phyloP scores from a whole-genome alignment of 768 basidiomycete species.

The Termitomyces sp. region DNA sequence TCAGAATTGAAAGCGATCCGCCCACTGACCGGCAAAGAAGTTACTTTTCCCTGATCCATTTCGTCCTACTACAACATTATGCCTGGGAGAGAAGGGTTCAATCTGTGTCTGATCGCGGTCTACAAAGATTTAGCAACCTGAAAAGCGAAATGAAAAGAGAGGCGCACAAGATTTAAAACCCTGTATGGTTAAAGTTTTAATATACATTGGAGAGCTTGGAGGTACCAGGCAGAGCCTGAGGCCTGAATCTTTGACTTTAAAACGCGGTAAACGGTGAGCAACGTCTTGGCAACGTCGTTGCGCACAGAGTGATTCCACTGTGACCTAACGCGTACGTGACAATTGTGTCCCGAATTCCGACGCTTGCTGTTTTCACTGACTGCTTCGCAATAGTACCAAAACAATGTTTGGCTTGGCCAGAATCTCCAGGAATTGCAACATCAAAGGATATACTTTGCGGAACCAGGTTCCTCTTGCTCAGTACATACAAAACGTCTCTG shows the following conservation, averaged over 20 bases:
- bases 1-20: background rate
- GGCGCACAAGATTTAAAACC: conserved; percentile 97
- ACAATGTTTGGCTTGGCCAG: conserved; percentile 2
- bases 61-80: conserved; percentile 95
- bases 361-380: background rate
- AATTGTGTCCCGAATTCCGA: background rate
- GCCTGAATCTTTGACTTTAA: background rate
- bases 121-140: conserved; percentile 20
- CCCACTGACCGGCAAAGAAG: conserved; percentile 85
- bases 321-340: conserved; percentile 14
- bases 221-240: background rate
- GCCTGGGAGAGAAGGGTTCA: conserved; percentile 88
- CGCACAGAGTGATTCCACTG: background rate
- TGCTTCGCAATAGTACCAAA: background rate
- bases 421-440: background rate
- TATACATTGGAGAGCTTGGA: conserved; percentile 46
- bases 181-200: conserved; percentile 86
- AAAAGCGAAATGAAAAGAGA: background rate
- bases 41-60: conserved; percentile 99
- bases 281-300: background rate
- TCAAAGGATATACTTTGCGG: background rate
- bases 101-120: conserved; percentile 88
- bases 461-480: background rate
- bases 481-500: background rate
- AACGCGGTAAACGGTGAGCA: background rate